Percentiles rank a stretch among this genome's conserved stretches.
Evolutionary conservation across 2,329 filamentous ascomycete species (phyloP).

Genomic region (Epichloe uncinata): DNA sequence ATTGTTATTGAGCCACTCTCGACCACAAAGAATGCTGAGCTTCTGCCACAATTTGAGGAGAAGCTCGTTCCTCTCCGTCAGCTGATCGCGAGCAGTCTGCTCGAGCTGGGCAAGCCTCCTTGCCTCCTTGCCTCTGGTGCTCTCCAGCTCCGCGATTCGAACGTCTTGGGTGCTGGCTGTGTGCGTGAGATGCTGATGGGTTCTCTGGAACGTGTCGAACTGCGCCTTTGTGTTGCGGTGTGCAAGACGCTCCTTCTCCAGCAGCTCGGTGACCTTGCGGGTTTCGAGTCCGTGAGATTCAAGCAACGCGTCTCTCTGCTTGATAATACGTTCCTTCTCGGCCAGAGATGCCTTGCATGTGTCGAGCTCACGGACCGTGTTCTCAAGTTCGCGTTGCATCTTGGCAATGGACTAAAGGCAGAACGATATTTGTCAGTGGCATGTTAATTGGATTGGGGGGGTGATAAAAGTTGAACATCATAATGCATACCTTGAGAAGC

Average conservation of each 20-base stretch:
- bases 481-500: slow-evolving; percentile 54
- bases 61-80: slow-evolving; percentile 78
- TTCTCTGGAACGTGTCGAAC: slow-evolving; percentile 79
- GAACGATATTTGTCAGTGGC: too few relatives aligned
- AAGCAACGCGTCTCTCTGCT: slow-evolving; percentile 75
- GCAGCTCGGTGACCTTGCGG: slow-evolving; percentile 69
- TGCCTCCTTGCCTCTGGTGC: slow-evolving; percentile 62
- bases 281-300: slow-evolving; percentile 82
- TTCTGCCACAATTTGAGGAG: slow-evolving; percentile 84
- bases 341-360: slow-evolving; percentile 60
- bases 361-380: slow-evolving; percentile 71
- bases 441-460: too few relatives aligned
- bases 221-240: slow-evolving; percentile 79
- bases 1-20: slow-evolving; percentile 85
- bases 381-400: slow-evolving; percentile 76
- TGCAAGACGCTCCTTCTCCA: slow-evolving; percentile 78
- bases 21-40: slow-evolving; percentile 71
- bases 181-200: slow-evolving; percentile 73
- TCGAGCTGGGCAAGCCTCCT: slow-evolving; percentile 66
- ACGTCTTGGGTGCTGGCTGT: slow-evolving; percentile 77
- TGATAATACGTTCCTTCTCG: slow-evolving; percentile 86
- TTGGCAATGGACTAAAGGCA: slow-evolving; percentile 59
- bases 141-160: slow-evolving; percentile 75
- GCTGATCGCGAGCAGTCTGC: slow-evolving; percentile 69
- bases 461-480: background rate